phyloP scores from a whole-genome alignment of 2,329 filamentous ascomycete genomes.

The Stachybotrys elegans region DNA sequence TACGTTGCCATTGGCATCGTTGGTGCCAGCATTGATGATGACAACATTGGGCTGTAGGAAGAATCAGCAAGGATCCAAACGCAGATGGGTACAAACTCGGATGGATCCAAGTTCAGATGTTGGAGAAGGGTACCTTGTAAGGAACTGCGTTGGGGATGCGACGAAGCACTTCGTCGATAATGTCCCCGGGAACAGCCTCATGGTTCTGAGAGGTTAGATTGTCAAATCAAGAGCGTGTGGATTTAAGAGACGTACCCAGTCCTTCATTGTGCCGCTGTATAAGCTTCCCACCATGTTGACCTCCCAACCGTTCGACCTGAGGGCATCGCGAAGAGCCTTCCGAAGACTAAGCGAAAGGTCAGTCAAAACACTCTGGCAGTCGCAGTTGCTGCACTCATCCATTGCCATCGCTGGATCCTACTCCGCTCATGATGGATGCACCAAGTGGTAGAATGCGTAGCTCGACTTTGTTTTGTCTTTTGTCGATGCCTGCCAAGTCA shows the following conservation, averaged over 20 bases:
- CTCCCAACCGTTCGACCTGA: constrained; percentile 15
- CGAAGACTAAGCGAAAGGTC: constrained; percentile 12
- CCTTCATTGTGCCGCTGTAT: constrained; percentile 14
- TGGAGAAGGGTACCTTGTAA: too few relatives aligned
- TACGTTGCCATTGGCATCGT: constrained; percentile 10
- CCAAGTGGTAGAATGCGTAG: neutral
- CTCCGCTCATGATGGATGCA: neutral
- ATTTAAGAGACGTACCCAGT: constrained; percentile 14
- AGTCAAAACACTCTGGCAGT: neutral
- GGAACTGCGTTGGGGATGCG: too few relatives aligned
- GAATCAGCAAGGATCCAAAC: too few relatives aligned
- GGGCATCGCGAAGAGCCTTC: constrained; percentile 13
- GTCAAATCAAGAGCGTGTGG: neutral
- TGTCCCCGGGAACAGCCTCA: constrained; percentile 1
- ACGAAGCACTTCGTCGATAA: neutral
- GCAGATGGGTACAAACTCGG: too few relatives aligned
- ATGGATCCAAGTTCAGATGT: neutral
- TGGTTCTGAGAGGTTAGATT: neutral
- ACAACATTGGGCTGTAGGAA: constrained; percentile 15
- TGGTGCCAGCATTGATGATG: constrained; percentile 17
- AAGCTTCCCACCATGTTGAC: constrained; percentile 21
- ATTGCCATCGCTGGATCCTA: too few relatives aligned
- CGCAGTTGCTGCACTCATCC: too few relatives aligned
- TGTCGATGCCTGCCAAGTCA: too few relatives aligned
- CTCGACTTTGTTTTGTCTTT: neutral